Base-by-base conservation (phyloP, 257 asterid species). In the Marsdenia floribunda region DNA sequence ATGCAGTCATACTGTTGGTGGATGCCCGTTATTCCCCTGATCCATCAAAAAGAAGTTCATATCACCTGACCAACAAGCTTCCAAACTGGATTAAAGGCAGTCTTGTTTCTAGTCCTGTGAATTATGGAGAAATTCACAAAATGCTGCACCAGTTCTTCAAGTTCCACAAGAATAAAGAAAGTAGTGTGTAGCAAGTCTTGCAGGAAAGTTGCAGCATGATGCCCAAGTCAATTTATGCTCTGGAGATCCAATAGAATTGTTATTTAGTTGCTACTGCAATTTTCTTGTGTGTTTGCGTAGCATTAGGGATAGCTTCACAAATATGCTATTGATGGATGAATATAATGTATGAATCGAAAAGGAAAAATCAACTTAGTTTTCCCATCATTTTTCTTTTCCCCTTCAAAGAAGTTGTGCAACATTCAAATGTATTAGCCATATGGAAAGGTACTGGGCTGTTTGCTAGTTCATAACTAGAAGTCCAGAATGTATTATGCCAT, bases 1-100 rank as follows among this genome's bases (percentile, higher is more conserved):
- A 87, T 80, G 97, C 99, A 29, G 96, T 90, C 33, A 92, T 94
- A 78, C 77, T 94, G 82, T 79, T 94, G 85, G 99, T 92, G 44
- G 99, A 94, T 83, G 87, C 89, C 9, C 95, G 99, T 55, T 94
- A 89, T 77, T 80, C 92, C 73, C 85, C 84, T 68, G 96, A 89
- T 82, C 78, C 96, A 3, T 83, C 80, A 21, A 86, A 85, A 80
- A 76, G 77, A 72, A 85, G 81, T 85, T 77, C 76, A 54, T 75
- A 94, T 44, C 94, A 89, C 64, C 74, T 96, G 60, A 86, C 90
- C 64, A 83, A 81, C 80, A 94, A 94, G 87, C 92, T 94, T 24
- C 98, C 98, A 0, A 90, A 80, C 72, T 94, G 99, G 99, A 94
- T 94, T 68, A 92, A 85, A 79, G 82, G 79, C 71, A 83, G 78